Evolutionary conservation across 1,284 basidiomycete genomes (phyloP), one percentile per base, ranked within the genome.

Genomic region (Cystobasidium pallidum): DNA sequence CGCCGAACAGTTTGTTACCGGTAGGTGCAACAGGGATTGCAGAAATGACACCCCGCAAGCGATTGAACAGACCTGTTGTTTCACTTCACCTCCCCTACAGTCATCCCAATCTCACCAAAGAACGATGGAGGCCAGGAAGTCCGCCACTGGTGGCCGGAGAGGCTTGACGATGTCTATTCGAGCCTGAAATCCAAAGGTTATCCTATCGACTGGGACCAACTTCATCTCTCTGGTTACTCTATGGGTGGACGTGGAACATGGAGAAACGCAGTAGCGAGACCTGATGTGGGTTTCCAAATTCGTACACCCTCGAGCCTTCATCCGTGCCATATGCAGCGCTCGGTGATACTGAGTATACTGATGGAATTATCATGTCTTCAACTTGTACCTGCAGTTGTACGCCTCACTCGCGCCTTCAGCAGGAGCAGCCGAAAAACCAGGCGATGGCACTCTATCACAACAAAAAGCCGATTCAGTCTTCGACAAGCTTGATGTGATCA

Each of bases 61-160:
- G n/a, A n/a, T n/a, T n/a, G n/a, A n/a, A n/a, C n/a, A n/a, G n/a
- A n/a, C n/a, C n/a, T n/a, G n/a, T n/a, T n/a, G n/a, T n/a, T n/a
- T n/a, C n/a, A n/a, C n/a, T n/a, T n/a, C n/a, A n/a, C n/a, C n/a
- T n/a, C n/a, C n/a, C n/a, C n/a, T n/a, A n/a, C 73, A 24, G 49
- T 74, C 55, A 63, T 74, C 41, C 73, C 73, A 11, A 74, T 74
- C 66, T 64, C 73, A 13, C 73, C 73, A 10, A 21, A 49, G 28
- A 47, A 32, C 21, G 55, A 59, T 17, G 47, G 30, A 8, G 71
- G 68, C 41, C 54, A 67, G 21, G 73, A 63, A 47, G 54, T 68
- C 24, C 59, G 73, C 15, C 73, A 74, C 45, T 74, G 70, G 67
- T 64, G 55, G 54, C 73, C 73, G 6, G 52, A 74, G 21, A 43